phyloP scores from a whole-genome alignment of 108 stramenopile species.

The Cyclostephanos tholiformis region DNA sequence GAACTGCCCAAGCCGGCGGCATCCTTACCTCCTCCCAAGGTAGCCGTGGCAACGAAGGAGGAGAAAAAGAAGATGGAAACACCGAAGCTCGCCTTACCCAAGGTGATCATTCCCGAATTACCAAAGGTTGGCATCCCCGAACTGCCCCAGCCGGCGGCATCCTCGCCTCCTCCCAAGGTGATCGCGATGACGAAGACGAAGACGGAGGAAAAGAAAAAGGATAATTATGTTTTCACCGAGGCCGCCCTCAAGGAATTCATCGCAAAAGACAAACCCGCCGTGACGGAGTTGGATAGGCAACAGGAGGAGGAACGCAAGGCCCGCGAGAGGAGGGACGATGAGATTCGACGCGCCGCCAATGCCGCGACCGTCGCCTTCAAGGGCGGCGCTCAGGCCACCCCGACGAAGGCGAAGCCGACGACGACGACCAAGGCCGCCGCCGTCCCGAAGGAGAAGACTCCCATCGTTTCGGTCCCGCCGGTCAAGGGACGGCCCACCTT shows the following conservation, averaged over 20 bases:
- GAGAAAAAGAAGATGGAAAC: constrained; percentile 34
- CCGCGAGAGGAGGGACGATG: constrained; percentile 22
- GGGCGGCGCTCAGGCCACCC: constrained; percentile 11
- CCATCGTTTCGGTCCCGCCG: constrained; percentile 20
- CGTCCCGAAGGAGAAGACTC: constrained; percentile 20
- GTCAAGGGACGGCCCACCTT: constrained; percentile 49
- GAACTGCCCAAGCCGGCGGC: constrained; percentile 24
- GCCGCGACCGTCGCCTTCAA: constrained; percentile 11
- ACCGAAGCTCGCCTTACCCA: constrained; percentile 57
- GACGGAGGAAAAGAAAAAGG: constrained; percentile 36
- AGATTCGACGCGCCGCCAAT: constrained; percentile 17
- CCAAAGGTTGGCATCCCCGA: constrained; percentile 17
- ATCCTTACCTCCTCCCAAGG: constrained; percentile 22
- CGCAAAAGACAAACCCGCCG: constrained; percentile 34
- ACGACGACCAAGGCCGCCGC: constrained; percentile 13
- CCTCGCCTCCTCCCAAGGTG: constrained; percentile 19
- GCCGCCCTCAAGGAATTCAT: constrained; percentile 52
- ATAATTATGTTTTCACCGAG: constrained; percentile 44
- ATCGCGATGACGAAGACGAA: neutral
- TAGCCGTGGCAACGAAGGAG: constrained; percentile 2
- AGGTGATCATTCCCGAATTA: constrained; percentile 36
- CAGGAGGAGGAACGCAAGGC: constrained; percentile 40
- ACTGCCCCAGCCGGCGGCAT: constrained; percentile 19
- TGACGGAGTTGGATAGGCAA: constrained; percentile 45
- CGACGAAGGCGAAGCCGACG: constrained; percentile 10